phyloP scores from a whole-genome alignment of 2,329 filamentous ascomycete genomes.

The Juglanconis juglandina region DNA sequence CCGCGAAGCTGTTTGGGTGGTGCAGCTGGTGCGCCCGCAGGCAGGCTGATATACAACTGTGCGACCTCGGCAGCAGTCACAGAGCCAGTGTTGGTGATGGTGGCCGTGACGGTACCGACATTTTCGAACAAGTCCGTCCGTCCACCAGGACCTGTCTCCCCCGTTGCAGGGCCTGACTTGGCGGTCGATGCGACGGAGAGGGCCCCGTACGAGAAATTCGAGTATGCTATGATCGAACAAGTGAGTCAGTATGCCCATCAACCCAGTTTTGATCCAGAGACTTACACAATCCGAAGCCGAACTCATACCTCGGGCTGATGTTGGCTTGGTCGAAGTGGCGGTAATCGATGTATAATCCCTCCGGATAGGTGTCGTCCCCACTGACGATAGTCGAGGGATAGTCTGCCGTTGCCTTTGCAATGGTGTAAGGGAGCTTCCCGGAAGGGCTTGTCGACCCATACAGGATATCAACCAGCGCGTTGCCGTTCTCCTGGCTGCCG shows the following conservation, averaged over 20 bases:
- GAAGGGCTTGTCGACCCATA: constrained; percentile 54
- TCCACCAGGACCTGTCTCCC: constrained; percentile 40
- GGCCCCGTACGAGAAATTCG: constrained; percentile 59
- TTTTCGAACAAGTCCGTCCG: constrained; percentile 43
- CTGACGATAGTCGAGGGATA: constrained; percentile 37
- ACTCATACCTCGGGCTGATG: constrained; percentile 60
- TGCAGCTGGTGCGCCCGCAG: constrained; percentile 34
- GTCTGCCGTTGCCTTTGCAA: constrained; percentile 43
- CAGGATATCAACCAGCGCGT: constrained; percentile 69
- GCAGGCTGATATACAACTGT: constrained; percentile 55
- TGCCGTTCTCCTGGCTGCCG: constrained; percentile 72
- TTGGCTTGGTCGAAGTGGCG: constrained; percentile 56
- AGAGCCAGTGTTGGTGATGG: constrained; percentile 62
- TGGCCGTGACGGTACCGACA: constrained; percentile 51
- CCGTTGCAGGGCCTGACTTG: constrained; percentile 37
- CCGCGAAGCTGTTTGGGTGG: constrained; percentile 55
- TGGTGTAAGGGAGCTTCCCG: constrained; percentile 50
- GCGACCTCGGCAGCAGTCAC: constrained; percentile 62
- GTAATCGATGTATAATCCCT: constrained; percentile 63
- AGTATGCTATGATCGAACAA: constrained; percentile 52
- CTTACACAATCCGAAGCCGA: constrained; percentile 59
- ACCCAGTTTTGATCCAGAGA: not conserved
- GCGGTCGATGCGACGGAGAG: constrained; percentile 40
- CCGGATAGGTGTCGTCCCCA: constrained; percentile 51
- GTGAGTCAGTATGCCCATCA: not conserved